phyloP scores from a whole-genome alignment of 495 filamentous ascomycete species.

The Cladorrhinum samala region DNA sequence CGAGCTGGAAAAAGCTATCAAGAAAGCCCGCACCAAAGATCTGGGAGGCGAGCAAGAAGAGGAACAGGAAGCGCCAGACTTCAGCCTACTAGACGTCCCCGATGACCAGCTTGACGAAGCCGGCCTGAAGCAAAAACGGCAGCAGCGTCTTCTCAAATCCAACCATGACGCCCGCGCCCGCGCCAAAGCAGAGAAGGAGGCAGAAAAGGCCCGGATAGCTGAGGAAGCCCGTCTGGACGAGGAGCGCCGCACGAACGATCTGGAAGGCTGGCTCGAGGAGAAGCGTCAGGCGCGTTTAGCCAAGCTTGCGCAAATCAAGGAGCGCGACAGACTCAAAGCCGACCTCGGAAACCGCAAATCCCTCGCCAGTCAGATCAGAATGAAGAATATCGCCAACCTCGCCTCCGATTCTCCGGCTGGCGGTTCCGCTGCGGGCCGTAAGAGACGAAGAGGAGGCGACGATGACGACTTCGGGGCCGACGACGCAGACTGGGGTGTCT shows the following conservation, averaged over 20 bases:
- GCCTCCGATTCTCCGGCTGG: conserved; percentile 75
- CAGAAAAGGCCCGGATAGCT: conserved; percentile 72
- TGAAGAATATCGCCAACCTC: conserved; percentile 97
- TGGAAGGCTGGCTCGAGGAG: conserved; percentile 81
- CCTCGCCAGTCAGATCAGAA: conserved; percentile 87
- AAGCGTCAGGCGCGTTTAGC: conserved; percentile 66
- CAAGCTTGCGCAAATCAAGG: conserved; percentile 79
- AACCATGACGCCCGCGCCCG: conserved; percentile 87
- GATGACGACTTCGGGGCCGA: conserved; percentile 97
- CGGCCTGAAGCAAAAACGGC: conserved; percentile 78
- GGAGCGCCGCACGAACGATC: conserved; percentile 74
- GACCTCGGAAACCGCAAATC: conserved; percentile 95
- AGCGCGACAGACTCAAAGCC: conserved; percentile 82
- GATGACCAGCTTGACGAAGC: conserved; percentile 93
- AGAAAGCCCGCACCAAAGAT: conserved; percentile 83
- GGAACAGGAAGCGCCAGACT: conserved; percentile 71
- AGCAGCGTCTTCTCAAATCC: conserved; percentile 86
- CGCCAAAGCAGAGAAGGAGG: conserved; percentile 91
- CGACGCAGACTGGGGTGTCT: conserved; percentile 96
- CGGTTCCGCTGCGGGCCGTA: conserved; percentile 43
- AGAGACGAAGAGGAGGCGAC: conserved; percentile 65
- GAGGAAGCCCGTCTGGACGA: conserved; percentile 78
- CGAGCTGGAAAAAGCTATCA: conserved; percentile 83
- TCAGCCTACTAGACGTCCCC: conserved; percentile 79
- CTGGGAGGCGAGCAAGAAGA: conserved; percentile 75